A percentile compares a stretch with the other conserved stretches of the same genome.
These are phyloP conservation scores for Colletotrichum liaoningense DNA, from an alignment of 2,329 filamentous ascomycete species.

Conservation along the genomic window DNA sequence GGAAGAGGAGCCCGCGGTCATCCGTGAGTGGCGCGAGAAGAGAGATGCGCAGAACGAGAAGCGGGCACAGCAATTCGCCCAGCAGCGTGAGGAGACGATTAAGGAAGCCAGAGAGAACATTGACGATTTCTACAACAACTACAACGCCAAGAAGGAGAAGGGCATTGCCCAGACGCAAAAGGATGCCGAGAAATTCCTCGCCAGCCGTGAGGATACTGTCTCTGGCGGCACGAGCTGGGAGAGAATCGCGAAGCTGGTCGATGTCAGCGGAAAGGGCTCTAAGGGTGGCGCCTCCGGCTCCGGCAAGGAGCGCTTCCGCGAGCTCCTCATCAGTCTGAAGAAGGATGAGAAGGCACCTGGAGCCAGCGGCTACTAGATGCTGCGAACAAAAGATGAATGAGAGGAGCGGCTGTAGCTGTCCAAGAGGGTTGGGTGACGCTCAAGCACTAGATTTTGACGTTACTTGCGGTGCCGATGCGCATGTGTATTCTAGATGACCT, in stretches of 20 bases:
- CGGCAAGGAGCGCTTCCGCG: conserved; percentile 96
- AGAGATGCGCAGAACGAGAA: conserved; percentile 86
- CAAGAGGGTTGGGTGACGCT: not conserved
- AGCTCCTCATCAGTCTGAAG: conserved; percentile 85
- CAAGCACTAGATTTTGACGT: not conserved
- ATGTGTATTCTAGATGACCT: conserved; percentile 30
- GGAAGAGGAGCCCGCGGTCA: conserved; percentile 89
- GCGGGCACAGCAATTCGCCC: conserved; percentile 84
- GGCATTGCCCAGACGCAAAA: conserved; percentile 86
- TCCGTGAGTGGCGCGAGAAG: conserved; percentile 92
- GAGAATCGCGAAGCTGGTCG: conserved; percentile 96
- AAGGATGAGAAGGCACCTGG: conserved; percentile 91
- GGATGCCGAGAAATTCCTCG: conserved; percentile 94
- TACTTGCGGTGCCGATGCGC: not conserved
- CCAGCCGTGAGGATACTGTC: conserved; percentile 89
- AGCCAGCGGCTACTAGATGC: conserved; percentile 68
- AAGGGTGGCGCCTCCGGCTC: conserved; percentile 89
- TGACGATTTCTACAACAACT: conserved; percentile 99
- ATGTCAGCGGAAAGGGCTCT: conserved; percentile 91
- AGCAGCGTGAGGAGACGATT: conserved; percentile 86
- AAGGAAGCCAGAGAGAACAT: conserved; percentile 93
- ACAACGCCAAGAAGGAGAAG: conserved; percentile 98
- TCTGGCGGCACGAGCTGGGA: conserved; percentile 98
- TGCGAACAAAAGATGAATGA: not conserved
- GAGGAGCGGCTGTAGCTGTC: not conserved